phyloP scores from a whole-genome alignment of 78 protist species.

The Speleostelium caveatum region DNA sequence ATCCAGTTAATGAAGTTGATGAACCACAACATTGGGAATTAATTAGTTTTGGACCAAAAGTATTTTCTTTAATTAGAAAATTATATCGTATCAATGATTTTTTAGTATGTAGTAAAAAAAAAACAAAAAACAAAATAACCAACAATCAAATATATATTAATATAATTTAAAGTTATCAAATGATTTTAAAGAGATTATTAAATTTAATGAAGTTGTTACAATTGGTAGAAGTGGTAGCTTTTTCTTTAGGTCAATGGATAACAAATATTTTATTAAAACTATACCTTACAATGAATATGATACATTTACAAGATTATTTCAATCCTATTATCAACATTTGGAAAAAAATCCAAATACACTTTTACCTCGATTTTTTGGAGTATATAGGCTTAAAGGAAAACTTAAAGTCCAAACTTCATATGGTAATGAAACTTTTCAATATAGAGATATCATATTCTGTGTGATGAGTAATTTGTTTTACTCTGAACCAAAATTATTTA shows the following conservation, averaged over 20 bases:
- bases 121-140: too few species aligned
- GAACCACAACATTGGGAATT: conserved; percentile 19
- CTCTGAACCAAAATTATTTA: conserved; percentile 7
- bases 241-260: conserved; percentile 64
- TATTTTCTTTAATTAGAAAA: conserved; percentile 3
- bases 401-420: conserved; percentile 2
- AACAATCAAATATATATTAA: neutral
- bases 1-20: conserved; percentile 4
- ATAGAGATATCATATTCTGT: conserved; percentile 59
- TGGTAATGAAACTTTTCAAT: neutral
- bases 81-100: conserved; percentile 11
- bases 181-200: conserved; percentile 11
- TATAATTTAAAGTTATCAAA: conserved; percentile 32
- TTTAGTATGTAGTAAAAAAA: neutral
- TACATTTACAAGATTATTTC: conserved; percentile 46
- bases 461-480: conserved; percentile 82
- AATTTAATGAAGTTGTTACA: conserved; percentile 62
- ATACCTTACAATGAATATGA: conserved; percentile 68
- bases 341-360: conserved; percentile 37
- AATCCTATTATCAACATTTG: conserved; percentile 57
- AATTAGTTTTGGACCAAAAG: conserved; percentile 28
- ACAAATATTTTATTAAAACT: conserved; percentile 64
- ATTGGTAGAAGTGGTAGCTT: conserved; percentile 84
- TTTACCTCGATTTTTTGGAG: conserved; percentile 67
- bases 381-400: conserved; percentile 69